These are phyloP conservation scores for Micractinium conductrix DNA, from an alignment of 139 green algal species.

Conservation along the genomic window DNA sequence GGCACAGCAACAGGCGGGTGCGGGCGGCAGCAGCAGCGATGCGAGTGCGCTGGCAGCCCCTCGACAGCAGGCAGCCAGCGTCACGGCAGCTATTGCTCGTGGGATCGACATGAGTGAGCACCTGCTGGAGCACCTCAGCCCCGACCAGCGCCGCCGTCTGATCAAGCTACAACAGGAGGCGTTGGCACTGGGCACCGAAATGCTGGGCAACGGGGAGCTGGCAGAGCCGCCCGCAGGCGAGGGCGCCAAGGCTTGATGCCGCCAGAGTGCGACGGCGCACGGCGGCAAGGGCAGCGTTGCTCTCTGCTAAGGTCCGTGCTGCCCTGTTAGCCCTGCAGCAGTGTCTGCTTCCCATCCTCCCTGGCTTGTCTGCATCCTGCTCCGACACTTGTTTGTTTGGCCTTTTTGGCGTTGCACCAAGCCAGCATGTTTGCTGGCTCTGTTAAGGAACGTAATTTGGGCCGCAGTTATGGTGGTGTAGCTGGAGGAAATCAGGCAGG, in stretches of 20 bases:
- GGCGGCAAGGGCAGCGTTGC: neutral
- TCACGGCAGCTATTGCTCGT: neutral
- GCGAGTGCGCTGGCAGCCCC: neutral
- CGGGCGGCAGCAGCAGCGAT: neutral
- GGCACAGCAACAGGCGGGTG: neutral
- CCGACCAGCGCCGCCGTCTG: constrained; percentile 33
- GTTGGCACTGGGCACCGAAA: neutral
- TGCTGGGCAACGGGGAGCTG: constrained; percentile 30
- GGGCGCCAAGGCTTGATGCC: neutral
- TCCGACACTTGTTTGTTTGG: neutral
- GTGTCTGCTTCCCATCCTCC: neutral
- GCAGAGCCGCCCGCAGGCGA: too few relatives aligned
- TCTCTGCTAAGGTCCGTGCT: too few relatives aligned
- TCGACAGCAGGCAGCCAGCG: neutral
- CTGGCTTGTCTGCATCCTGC: neutral
- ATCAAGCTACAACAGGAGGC: constrained; percentile 23
- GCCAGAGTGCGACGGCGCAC: too few relatives aligned
- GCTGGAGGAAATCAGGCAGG: too few relatives aligned
- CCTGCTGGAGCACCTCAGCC: constrained; percentile 13
- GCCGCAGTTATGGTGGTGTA: too few relatives aligned
- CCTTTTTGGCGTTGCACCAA: too few relatives aligned
- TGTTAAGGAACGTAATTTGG: too few relatives aligned
- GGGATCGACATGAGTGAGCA: constrained; percentile 15
- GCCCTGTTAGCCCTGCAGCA: too few relatives aligned
- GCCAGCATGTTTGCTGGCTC: too few relatives aligned